Conservation (phyloP, 2,329 filamentous ascomycete species). For the Epichloe hybrida region DNA sequence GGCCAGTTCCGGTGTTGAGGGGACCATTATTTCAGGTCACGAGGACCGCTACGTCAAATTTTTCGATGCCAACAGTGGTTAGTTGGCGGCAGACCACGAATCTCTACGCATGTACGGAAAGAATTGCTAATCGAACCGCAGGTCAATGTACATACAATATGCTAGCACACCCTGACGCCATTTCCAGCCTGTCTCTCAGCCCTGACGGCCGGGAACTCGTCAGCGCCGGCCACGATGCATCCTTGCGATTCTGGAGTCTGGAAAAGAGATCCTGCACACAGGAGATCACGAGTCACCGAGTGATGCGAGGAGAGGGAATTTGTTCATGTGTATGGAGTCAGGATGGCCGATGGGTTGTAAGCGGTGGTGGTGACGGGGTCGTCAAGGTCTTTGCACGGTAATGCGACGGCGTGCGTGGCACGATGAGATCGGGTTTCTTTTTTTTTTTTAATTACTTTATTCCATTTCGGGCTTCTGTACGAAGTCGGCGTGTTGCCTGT, state of each 20-base stretch:
- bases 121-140: slow-evolving; percentile 23
- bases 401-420: neutral
- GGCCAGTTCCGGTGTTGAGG: slow-evolving; percentile 71
- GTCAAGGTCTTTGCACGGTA: slow-evolving; percentile 76
- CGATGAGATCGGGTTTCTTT: neutral
- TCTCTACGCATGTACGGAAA: neutral
- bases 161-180: slow-evolving; percentile 88
- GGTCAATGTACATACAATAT: slow-evolving; percentile 99
- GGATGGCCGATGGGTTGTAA: slow-evolving; percentile 88
- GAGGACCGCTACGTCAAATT: slow-evolving; percentile 94
- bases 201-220: slow-evolving; percentile 91
- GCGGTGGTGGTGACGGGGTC: slow-evolving; percentile 84
- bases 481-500: slow-evolving; percentile 6
- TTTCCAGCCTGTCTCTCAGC: slow-evolving; percentile 81
- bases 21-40: slow-evolving; percentile 89
- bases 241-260: slow-evolving; percentile 89
- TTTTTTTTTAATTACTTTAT: neutral
- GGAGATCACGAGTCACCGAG: slow-evolving; percentile 81
- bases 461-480: neutral
- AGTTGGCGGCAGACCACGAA: slow-evolving; percentile 23
- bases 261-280: slow-evolving; percentile 93
- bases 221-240: slow-evolving; percentile 89
- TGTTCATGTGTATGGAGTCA: slow-evolving; percentile 92
- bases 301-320: slow-evolving; percentile 93
- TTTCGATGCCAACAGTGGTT: slow-evolving; percentile 98